Evolutionary conservation across 495 filamentous ascomycete species (phyloP), one percentile per base, ranked within the genome.

Genomic region (Aspergillus ellipticus): DNA sequence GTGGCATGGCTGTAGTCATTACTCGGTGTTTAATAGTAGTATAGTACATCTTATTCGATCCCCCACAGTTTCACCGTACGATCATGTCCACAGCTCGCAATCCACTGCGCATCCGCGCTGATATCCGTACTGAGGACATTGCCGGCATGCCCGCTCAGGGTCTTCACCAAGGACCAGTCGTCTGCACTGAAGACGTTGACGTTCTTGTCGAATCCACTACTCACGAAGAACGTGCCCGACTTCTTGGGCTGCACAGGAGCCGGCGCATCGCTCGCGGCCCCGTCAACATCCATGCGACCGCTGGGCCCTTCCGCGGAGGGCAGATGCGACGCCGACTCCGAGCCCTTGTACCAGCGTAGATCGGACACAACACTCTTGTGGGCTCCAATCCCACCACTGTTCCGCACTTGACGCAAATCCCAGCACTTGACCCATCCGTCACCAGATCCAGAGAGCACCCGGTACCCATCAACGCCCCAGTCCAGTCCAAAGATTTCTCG

Each of bases 361-460:
- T 99, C 94, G 1, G 92, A 89, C 6, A 99, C 93, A 13, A 93
- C 85, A 49, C 90, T 91, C 52, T 85, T 88, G 72, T 99, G 93
- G 1, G 94, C 95, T 10, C 92, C 94, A 48, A 99, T 88, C 0
- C 86, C 87, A 9, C 89, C 93, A 0, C 81, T 85, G 55, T 86
- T 85, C 59, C 86, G 83, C 45, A 97, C 92, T 66, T 91, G 90
- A 2, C 94, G 84, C 45, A 97, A 76, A 67, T 99, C 94, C 94
- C 94, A 99, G 74, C 92, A 96, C 68, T 97, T 97, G 53, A 94
- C 86, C 82, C 92, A 96, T 5, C 93, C 94, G 65, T 99, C 94
- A 1, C 84, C 92, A n/a, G 89, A 91, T 2, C 92, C 92, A 6
- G 90, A 89, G 6, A 97, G 76, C 15, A 97, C 85, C 7, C 94